Evolutionary conservation across 805 yeast genomes (phyloP), one percentile per base, ranked within the genome.

Genomic region (Teunomyces gatunensis): DNA sequence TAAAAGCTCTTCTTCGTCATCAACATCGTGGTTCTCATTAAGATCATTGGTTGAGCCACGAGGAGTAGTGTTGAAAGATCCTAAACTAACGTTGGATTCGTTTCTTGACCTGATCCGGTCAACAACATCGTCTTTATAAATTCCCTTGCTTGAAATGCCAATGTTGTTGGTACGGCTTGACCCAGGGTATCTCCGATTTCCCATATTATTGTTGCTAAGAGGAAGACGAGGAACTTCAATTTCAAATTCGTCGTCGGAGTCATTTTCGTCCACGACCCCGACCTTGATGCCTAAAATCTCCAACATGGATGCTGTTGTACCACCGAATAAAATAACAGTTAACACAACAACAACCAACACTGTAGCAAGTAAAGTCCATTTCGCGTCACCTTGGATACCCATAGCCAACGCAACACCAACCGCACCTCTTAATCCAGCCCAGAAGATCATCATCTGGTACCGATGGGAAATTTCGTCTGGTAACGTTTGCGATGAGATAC

Each of bases 391-490:
- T 68, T 89, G 96, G 35, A 94, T 73, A 11, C 99, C 99, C 83
- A 95, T 89, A 0, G 99, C 99, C 59, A 94, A 78, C 0, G 99
- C 99, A 4, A 94, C 99, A 54, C 99, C 99, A 30, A 94, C 99
- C 0, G 99, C 99, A 50, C 99, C 99, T 61, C 99, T 78, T 47
- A 94, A 74, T 3, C 99, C 99, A 2, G 99, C 99, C 99, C 99
- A 94, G 65, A 94, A 94, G 44, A 92, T 89, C 99, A 94, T 94
- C 88, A 90, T 89, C 69, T 94, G 99, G 67, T 94, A 94, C 51
- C 86, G 89, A 59, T 89, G 92, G 21, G 96, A 94, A 52, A 94
- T 90, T 68, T 92, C 98, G 58, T 90, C 97, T 1, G 87, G 86
- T 9, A 78, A 69, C 2, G 75, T 58, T 59, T 62, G 68, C 5